phyloP scores from a whole-genome alignment of 2,329 filamentous ascomycete species.

The Monosporascus sp. region DNA sequence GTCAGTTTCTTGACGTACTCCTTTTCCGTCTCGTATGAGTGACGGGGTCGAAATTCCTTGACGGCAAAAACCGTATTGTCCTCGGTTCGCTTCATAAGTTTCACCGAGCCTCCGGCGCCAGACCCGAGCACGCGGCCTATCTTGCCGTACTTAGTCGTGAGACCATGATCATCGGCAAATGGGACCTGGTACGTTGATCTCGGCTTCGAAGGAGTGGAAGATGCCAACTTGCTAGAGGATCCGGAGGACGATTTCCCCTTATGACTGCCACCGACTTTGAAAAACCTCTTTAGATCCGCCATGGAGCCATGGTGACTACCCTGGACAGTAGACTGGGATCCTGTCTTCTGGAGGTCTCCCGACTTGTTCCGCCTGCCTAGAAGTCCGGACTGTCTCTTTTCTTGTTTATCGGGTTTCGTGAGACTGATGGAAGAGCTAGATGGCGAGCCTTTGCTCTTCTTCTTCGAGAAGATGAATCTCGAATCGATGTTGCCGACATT shows the following conservation, averaged over 20 bases:
- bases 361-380: constrained; percentile 34
- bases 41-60: constrained; percentile 89
- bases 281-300: constrained; percentile 94
- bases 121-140: constrained; percentile 91
- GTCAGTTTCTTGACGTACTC: constrained; percentile 98
- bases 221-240: not conserved
- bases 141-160: constrained; percentile 90
- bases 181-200: constrained; percentile 62
- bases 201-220: constrained; percentile 32
- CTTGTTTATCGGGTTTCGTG: constrained; percentile 38
- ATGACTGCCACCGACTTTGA: constrained; percentile 68
- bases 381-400: constrained; percentile 48
- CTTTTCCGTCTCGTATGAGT: constrained; percentile 88
- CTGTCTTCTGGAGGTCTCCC: constrained; percentile 39
- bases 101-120: constrained; percentile 89
- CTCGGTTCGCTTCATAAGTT: constrained; percentile 87
- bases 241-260: constrained; percentile 60
- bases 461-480: constrained; percentile 76
- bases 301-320: constrained; percentile 68
- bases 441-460: constrained; percentile 61
- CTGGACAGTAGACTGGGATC: constrained; percentile 44
- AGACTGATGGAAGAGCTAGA: constrained; percentile 46
- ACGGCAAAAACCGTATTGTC: constrained; percentile 94
- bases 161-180: constrained; percentile 88
- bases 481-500: constrained; percentile 64